Base-by-base conservation (phyloP, 148 eudicot species). In the Heliamphora exappendiculata region DNA sequence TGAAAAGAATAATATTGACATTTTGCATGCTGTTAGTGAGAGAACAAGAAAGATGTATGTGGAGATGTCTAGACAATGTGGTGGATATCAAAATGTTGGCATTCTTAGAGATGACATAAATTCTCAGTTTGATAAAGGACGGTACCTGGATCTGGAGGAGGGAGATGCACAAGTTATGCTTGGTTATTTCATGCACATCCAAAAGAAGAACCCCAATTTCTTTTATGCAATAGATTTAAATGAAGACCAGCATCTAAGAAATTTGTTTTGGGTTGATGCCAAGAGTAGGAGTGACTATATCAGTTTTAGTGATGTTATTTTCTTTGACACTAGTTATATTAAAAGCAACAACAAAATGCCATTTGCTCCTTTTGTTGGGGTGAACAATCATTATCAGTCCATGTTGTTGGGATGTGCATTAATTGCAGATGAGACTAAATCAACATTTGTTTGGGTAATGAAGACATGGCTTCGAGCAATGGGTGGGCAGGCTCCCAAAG, bases 401-500 rank as follows among this genome's bases (percentile, higher is more conserved):
- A 85, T 82, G 53, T 77, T 87, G 54, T 80, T 85, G 45, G 90
- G 90, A 12, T 87, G 83, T 83, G 86, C 86, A 33, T 67, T 82
- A 67, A n/a, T 82, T 57, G 86, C 86, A 19, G 86, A 85, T 69
- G 85, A 85, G 72, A 68, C 86, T 75, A 85, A 79, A 71, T 73
- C 90, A 36, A 85, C 90, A 29, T 81, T 73, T 83, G 81, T 85
- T 77, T 87, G 90, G 90, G 77, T 87, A 77, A 77, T 87, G 86
- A 87, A 85, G 80, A 81, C 86, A 37, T 87, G 90, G 90, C 90
- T 87, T 73, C 79, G 87, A 63, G 86, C 90, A 77, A 85, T 87
- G 90, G 79, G 86, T 66, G 86, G 86, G 55, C 75, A 85, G 68
- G 75, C 83, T 79, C 90, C 90, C 9, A 83, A 82, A 63, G 78